These are phyloP conservation scores for Claviceps sp. DNA, from an alignment of 2,329 filamentous ascomycete species.

Conservation along the genomic window DNA sequence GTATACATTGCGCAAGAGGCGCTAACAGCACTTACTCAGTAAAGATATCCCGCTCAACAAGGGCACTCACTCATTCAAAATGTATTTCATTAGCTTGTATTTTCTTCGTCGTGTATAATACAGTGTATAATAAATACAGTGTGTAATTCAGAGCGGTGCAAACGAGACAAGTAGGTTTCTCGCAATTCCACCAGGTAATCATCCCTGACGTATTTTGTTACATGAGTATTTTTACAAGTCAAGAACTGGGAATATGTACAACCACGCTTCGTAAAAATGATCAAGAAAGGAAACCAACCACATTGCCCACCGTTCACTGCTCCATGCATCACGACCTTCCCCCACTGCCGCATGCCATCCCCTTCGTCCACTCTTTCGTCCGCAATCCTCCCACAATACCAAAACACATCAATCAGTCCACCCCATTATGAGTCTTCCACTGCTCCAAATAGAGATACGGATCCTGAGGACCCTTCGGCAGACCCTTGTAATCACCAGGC, in stretches of 20 bases:
- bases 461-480: conserved; percentile 41
- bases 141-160: background rate
- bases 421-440: conserved; percentile 56
- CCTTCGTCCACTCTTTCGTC: background rate
- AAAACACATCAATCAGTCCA: conserved; percentile 28
- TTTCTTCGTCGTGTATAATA: background rate
- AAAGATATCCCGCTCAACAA: conserved; percentile 8
- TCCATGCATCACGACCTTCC: background rate
- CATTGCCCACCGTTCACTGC: background rate
- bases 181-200: background rate
- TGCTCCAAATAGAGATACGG: conserved; percentile 48
- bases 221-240: background rate
- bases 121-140: background rate
- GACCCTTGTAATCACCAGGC: conserved; percentile 40
- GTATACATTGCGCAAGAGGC: background rate
- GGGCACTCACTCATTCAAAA: conserved; percentile 3
- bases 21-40: background rate
- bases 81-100: background rate
- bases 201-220: background rate
- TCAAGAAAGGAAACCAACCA: background rate
- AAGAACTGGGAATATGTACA: background rate
- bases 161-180: background rate
- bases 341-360: background rate
- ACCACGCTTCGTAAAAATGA: background rate
- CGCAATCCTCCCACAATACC: background rate